Evolutionary conservation across 345 rosid genomes (phyloP).

Genomic region (Dipteronia dyeriana): DNA sequence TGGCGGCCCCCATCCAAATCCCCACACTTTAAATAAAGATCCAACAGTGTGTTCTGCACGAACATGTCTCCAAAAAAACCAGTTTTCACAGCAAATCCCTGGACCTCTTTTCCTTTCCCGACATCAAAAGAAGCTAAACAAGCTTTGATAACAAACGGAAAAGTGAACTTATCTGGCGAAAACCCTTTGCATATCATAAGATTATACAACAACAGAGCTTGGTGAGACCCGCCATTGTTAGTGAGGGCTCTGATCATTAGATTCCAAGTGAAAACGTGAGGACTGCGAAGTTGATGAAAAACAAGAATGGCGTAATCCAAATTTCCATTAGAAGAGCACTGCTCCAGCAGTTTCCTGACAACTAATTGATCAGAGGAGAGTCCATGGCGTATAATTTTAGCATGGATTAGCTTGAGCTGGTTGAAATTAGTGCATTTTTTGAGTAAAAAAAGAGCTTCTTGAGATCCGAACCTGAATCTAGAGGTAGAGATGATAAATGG

Average conservation of each 20-base stretch:
- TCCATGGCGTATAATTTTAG: slow-evolving; percentile 48
- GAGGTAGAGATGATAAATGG: slow-evolving; percentile 10
- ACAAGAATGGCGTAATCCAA: slow-evolving; percentile 52
- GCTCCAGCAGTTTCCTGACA: slow-evolving; percentile 51
- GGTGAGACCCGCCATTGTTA: slow-evolving; percentile 33
- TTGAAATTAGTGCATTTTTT: slow-evolving; percentile 44
- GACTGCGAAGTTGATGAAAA: slow-evolving; percentile 45
- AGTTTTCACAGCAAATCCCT: slow-evolving; percentile 58
- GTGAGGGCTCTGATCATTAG: slow-evolving; percentile 62
- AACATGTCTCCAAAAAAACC: slow-evolving; percentile 52
- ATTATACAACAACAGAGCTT: slow-evolving; percentile 60
- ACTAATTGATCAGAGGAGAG: slow-evolving; percentile 55
- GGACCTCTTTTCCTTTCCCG: slow-evolving; percentile 51
- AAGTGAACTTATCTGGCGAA: slow-evolving; percentile 68
- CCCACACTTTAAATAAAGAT: slow-evolving; percentile 60
- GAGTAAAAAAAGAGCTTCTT: slow-evolving; percentile 44
- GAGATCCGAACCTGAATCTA: slow-evolving; percentile 32
- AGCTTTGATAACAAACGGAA: slow-evolving; percentile 72
- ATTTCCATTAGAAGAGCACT: slow-evolving; percentile 45
- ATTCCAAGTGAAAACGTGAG: slow-evolving; percentile 67
- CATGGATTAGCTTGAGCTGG: slow-evolving; percentile 64
- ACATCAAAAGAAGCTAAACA: slow-evolving; percentile 40
- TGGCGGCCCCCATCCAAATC: slow-evolving; percentile 41
- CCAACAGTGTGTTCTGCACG: slow-evolving; percentile 63
- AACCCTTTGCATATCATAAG: slow-evolving; percentile 50